Evolutionary conservation across 352 stramenopile genomes (phyloP), one percentile per base, ranked within the genome.

Genomic region (Phytopythium chamaehyphon): DNA sequence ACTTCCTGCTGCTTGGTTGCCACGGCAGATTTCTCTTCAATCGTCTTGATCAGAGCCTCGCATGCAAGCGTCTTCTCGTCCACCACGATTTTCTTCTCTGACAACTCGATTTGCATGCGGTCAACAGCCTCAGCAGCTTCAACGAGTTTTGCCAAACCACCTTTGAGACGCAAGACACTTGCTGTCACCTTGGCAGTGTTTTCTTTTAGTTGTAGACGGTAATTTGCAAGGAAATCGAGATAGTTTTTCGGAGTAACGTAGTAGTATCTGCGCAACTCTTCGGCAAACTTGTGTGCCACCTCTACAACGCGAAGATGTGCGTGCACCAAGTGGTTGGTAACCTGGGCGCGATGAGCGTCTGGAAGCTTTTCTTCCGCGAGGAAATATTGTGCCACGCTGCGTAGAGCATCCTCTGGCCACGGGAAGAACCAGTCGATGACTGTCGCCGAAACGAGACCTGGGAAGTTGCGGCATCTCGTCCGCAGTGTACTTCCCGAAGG

Each of bases 201-300:
- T 26, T 92, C 76, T 47, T 96, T 93, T 8, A 98, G 70, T 42
- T 97, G 86, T 28, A 86, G 63, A 3, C 89, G 67, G 61, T 98
- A 98, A 54, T 97, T 98, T 1, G 76, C 69, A 40, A 98, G 96
- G 45, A 97, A 98, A 62, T 98, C 95, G 16, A 98, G 64, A 52
- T 98, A 98, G 59, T 98, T 98, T 64, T 98, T 98, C 0, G 95
- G 94, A 3, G 95, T 98, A n/a, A 98, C 94, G 62, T 98, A 98
- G 74, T 98, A 98, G 62, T 95, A 85, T 0, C 94, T 78, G 16
- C 93, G 73, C 18, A 98, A 61, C 43, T 98, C 90, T 33, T 94
- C 80, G 1, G 82, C 87, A 57, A 98, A 98, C 31, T 91, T 76
- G 38, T 87, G 72, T 3, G 90, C 90, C n/a, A 95, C 82, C 1